Conservation (phyloP, 192 early-diverging fungal species). For the Podila horticola region DNA sequence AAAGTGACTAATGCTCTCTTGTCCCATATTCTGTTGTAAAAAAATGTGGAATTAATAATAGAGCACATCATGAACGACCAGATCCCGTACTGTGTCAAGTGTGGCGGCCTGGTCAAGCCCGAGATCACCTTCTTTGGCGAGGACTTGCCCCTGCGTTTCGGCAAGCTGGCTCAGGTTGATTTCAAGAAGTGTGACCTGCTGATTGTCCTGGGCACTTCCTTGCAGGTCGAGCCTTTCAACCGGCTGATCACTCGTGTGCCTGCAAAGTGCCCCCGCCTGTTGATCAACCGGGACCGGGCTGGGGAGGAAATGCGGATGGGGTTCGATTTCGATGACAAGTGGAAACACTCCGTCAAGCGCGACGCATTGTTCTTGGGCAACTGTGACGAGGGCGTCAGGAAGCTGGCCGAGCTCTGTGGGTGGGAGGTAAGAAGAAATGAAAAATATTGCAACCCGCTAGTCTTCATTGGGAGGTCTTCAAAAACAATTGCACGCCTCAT, state of each 20-base stretch:
- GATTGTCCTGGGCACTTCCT: slow-evolving; percentile 92
- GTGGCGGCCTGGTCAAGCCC: slow-evolving; percentile 87
- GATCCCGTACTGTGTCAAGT: slow-evolving; percentile 78
- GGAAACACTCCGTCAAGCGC: slow-evolving; percentile 61
- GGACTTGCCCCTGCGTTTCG: slow-evolving; percentile 82
- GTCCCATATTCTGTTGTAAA: not conserved
- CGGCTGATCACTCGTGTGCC: slow-evolving; percentile 73
- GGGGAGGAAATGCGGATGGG: slow-evolving; percentile 69
- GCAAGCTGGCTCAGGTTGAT: slow-evolving; percentile 57
- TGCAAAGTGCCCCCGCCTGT: slow-evolving; percentile 76
- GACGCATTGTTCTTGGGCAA: slow-evolving; percentile 83
- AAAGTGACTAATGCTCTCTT: not conserved
- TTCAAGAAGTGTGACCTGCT: slow-evolving; percentile 84
- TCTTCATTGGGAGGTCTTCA: not conserved
- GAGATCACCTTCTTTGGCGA: slow-evolving; percentile 99
- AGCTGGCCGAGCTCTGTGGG: slow-evolving; percentile 78
- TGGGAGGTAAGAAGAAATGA: slow-evolving; percentile 65
- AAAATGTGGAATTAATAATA: not conserved
- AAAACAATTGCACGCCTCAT: slow-evolving; percentile 2
- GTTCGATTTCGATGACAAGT: slow-evolving; percentile 83
- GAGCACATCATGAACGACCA: slow-evolving; percentile 62
- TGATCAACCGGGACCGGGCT: slow-evolving; percentile 89
- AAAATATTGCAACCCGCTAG: not conserved
- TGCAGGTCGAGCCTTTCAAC: slow-evolving; percentile 93
- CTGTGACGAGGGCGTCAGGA: slow-evolving; percentile 81